Percentiles rank a stretch among this genome's conserved stretches.
These are phyloP conservation scores for Fusarium coicis DNA, from an alignment of 2,329 filamentous ascomycete genomes.

Conservation along the genomic window DNA sequence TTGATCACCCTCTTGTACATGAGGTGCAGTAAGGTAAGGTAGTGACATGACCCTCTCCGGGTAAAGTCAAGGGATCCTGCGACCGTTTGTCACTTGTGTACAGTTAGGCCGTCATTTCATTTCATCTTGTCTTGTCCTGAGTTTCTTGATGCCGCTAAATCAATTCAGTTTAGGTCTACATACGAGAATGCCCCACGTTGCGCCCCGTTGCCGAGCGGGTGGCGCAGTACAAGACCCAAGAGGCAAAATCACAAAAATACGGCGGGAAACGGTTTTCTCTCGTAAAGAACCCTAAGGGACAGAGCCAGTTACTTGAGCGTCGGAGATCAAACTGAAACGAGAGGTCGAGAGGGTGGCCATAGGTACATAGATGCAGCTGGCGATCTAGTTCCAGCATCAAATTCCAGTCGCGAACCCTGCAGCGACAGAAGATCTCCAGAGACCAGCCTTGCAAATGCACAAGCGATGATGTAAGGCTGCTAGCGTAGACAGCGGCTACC, in stretches of 20 bases:
- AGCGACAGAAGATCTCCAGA: neutral
- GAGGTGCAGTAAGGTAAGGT: too few species aligned
- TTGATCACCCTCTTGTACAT: conserved; percentile 17
- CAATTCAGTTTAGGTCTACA: neutral
- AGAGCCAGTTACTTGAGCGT: neutral
- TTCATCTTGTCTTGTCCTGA: neutral
- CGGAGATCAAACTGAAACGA: neutral
- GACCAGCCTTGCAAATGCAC: conserved; percentile 28
- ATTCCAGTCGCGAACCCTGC: conserved; percentile 10
- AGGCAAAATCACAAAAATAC: conserved; percentile 2
- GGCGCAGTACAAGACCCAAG: conserved; percentile 27
- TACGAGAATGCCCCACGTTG: conserved; percentile 29
- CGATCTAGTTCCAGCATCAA: neutral
- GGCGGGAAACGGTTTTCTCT: conserved; percentile 1
- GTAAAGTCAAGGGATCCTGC: conserved; percentile 4
- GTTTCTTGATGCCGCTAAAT: conserved; percentile 10
- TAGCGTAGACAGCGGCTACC: conserved; percentile 29
- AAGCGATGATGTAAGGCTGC: conserved; percentile 38
- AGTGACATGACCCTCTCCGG: conserved; percentile 7
- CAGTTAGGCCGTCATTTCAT: conserved; percentile 14
- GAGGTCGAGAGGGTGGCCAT: neutral
- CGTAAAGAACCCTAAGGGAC: neutral
- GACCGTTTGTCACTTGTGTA: neutral
- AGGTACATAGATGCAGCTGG: neutral
- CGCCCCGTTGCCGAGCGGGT: conserved; percentile 37